Evolutionary conservation across 768 basidiomycete species (phyloP).

Genomic region (Russula olivacea): DNA sequence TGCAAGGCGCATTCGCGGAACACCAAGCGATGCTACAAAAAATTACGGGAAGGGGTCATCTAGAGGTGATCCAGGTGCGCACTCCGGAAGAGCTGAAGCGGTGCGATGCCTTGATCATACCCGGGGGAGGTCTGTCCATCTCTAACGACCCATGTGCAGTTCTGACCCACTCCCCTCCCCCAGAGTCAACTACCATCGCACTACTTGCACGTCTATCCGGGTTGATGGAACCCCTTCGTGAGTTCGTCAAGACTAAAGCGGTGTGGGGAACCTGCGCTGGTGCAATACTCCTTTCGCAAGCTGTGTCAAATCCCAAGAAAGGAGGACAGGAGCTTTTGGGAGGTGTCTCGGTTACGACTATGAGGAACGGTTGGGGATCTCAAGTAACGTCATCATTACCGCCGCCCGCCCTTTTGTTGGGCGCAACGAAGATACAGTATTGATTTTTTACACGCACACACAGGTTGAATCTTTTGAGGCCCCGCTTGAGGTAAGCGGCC

Average conservation of each 20-base stretch:
- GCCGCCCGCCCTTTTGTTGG: neutral
- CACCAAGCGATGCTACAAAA: conserved; percentile 68
- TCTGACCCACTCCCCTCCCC: neutral
- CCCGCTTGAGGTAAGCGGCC: conserved; percentile 54
- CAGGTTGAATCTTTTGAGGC: conserved; percentile 92
- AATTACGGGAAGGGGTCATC: conserved; percentile 41
- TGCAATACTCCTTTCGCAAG: conserved; percentile 77
- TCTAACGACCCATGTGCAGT: no score
- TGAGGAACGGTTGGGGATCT: conserved; percentile 91
- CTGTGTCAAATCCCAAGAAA: conserved; percentile 70
- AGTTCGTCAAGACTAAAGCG: conserved; percentile 65
- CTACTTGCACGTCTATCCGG: conserved; percentile 67
- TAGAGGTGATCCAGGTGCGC: conserved; percentile 57
- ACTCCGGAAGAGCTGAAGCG: conserved; percentile 63
- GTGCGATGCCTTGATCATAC: conserved; percentile 87
- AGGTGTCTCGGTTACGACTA: conserved; percentile 72
- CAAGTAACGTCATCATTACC: conserved; percentile 47
- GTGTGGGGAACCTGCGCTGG: conserved; percentile 98
- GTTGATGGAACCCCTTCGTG: conserved; percentile 70
- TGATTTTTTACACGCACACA: neutral
- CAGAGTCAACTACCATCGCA: conserved; percentile 91
- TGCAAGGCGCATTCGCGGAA: conserved; percentile 91
- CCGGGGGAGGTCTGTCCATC: conserved; percentile 64
- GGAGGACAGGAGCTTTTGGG: conserved; percentile 84
- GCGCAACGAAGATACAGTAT: conserved; percentile 7